A percentile compares a stretch with the other conserved stretches of the same genome.
Conservation (phyloP, 352 stramenopile genomes). For the Globisporangium cederbergense region DNA sequence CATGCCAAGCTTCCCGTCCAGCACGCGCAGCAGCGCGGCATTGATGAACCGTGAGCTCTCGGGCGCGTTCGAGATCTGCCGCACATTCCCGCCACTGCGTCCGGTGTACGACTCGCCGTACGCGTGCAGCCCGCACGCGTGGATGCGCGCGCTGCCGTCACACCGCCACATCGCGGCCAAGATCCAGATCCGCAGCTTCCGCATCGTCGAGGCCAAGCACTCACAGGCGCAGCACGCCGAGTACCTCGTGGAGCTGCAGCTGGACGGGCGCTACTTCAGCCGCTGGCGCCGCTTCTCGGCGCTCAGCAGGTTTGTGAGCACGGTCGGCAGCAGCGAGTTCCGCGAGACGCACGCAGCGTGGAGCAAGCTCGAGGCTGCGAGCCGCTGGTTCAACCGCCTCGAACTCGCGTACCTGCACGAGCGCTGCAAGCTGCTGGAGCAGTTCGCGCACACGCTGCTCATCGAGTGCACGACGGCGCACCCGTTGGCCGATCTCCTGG, state of each 20-base stretch:
- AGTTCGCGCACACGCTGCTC: slow-evolving; percentile 71
- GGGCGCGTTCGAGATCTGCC: slow-evolving; percentile 67
- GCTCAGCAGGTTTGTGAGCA: slow-evolving; percentile 59
- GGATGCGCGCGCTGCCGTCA: slow-evolving; percentile 61
- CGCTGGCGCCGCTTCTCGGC: slow-evolving; percentile 75
- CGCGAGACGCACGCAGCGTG: slow-evolving; percentile 51
- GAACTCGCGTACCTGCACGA: slow-evolving; percentile 81
- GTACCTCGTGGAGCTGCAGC: slow-evolving; percentile 76
- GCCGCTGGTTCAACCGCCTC: slow-evolving; percentile 81
- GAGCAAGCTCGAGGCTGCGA: slow-evolving; percentile 48
- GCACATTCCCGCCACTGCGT: slow-evolving; percentile 57
- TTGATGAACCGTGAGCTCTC: slow-evolving; percentile 62
- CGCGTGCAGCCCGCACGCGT: slow-evolving; percentile 53
- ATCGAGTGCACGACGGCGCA: slow-evolving; percentile 72
- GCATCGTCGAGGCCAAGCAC: slow-evolving; percentile 56
- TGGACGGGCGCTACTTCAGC: slow-evolving; percentile 72
- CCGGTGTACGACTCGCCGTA: slow-evolving; percentile 61
- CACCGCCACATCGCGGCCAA: slow-evolving; percentile 74
- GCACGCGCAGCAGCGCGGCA: slow-evolving; percentile 23
- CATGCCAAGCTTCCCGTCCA: slow-evolving; percentile 17
- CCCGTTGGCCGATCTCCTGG: slow-evolving; percentile 65
- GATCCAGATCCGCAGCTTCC: slow-evolving; percentile 81
- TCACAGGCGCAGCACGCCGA: slow-evolving; percentile 66
- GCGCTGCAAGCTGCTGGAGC: slow-evolving; percentile 72
- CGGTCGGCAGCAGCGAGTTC: slow-evolving; percentile 54